Evolutionary conservation across 1,139 yeast genomes (phyloP), one percentile per base, ranked within the genome.

Genomic region (Pichia sp.): DNA sequence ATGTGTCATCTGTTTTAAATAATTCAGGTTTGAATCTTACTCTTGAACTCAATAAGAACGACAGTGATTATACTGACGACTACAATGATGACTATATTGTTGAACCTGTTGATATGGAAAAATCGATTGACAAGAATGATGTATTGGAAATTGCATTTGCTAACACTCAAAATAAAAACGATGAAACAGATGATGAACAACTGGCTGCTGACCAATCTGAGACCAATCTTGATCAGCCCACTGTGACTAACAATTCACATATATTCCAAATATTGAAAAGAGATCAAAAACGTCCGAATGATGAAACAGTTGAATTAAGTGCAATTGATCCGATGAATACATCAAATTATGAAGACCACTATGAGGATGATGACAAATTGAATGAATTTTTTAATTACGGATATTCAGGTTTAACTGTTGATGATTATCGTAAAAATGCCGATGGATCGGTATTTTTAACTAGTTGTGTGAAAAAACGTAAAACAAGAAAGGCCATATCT

Each of bases 401-500:
- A 6, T 50, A 50, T 42, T 32, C 51, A 20, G 49, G 49, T 13
- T 20, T 23, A 4, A 39, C 44, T 27, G 39, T 48, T 12, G 42
- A 43, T 43, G 53, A 50, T 29, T 30, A 43, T 18, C 42, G 27
- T 29, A 39, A 36, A 12, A 35, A 11, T 29, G 44, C 27, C 3
- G 42, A 44, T 40, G 47, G 46, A 6, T 43, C 51, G 5, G 7
- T 44, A 9, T 11, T 43, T 13, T 23, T 50, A 29, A 50, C 53
- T 3, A 48, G 53, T 29, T 50, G 49, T 27, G 53, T 50, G 23
- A 50, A 46, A 45, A 44, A 43, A 36, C 38, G 51, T 36, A 40
- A 44, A 34, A 46, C 51, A n/a, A 43, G 59, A 50, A 51, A 57
- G 49, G 52, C 58, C 46, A 27, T 53, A 35, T 40, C 52, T 41